These are phyloP conservation scores for Mycena filopes DNA, from an alignment of 768 basidiomycete species.

Conservation along the genomic window DNA sequence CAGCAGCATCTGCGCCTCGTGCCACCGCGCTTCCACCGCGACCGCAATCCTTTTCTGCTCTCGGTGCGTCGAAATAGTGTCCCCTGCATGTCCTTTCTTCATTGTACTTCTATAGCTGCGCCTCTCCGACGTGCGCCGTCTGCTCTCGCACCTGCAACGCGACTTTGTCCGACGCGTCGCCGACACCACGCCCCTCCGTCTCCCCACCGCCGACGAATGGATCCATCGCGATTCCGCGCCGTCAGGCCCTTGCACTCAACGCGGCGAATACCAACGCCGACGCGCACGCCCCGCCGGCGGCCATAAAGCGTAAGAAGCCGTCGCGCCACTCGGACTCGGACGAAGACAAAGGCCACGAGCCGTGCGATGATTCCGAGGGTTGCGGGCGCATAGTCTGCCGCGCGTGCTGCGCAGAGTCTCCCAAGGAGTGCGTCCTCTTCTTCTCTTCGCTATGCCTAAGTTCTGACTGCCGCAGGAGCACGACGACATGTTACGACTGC, in stretches of 20 bases:
- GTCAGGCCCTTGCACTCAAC: conserved; percentile 42
- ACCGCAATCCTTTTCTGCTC: conserved; percentile 22
- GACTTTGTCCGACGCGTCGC: conserved; percentile 46
- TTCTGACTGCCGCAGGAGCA: conserved; percentile 40
- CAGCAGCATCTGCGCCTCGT: conserved; percentile 29
- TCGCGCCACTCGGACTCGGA: conserved; percentile 37
- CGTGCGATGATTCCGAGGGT: conserved; percentile 34
- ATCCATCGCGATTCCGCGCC: conserved; percentile 42
- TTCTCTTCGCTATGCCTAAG: background rate
- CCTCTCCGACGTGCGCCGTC: conserved; percentile 51
- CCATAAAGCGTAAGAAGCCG: conserved; percentile 43
- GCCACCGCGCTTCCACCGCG: conserved; percentile 30
- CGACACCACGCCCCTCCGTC: conserved; percentile 52
- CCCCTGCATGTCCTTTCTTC: too few species aligned
- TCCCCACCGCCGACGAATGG: conserved; percentile 50
- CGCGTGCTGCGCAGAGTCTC: conserved; percentile 57
- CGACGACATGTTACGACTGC: conserved; percentile 53
- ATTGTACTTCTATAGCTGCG: conserved; percentile 44
- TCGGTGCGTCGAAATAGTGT: conserved; percentile 10
- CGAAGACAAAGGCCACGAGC: background rate
- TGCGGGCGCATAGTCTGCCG: conserved; percentile 56
- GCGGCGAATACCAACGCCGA: conserved; percentile 41
- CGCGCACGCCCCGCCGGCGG: background rate
- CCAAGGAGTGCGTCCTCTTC: conserved; percentile 47
- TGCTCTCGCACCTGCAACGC: conserved; percentile 59